Evolutionary conservation across 768 basidiomycete species (phyloP), one percentile per base, ranked within the genome.

Genomic region (Pholiota microspora): DNA sequence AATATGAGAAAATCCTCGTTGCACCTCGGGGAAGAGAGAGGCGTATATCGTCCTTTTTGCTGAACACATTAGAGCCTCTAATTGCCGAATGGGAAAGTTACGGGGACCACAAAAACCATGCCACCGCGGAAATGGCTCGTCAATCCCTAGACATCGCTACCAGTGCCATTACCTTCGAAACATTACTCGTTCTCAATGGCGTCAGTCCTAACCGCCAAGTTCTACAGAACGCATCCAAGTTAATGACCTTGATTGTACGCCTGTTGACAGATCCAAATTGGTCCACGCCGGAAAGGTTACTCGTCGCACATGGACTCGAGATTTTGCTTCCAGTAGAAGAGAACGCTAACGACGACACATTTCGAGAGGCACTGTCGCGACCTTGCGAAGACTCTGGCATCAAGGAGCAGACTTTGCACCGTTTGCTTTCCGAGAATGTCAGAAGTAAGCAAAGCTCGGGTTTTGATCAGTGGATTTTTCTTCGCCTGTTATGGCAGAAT

Each of bases 61-160:
- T 81, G n/a, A 83, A 84, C 60, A 73, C 78, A 2, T 71, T 92
- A 21, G 84, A 88, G 46, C 69, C 76, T 2, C 63, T 86, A 13
- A 47, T 62, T 21, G 56, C 57, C 1, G 79, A 82, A 36, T 83
- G 82, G 82, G 80, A 82, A 36, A 44, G 55, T 4, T 24, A 60
- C 2, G 58, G 58, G 15, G 69, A 63, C 6, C 65, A 65, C 23
- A 69, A 68, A 18, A 71, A 61, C 10, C 73, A 73, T 54, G 75
- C 77, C 21, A 82, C 80, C 6, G 82, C 81, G 0, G 91, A 91
- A 65, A 77, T 75, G 44, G 77, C 86, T 3, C 83, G 92, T 18
- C 76, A 78, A 27, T 75, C 81, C 3, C 62, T 97, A 50, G 94
- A 98, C 64, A 68, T 87, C 27, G 82, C 84, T 4, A 74, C 92